Evolutionary conservation across 2,329 filamentous ascomycete species (phyloP).

Genomic region (Lecanicillium sp.): DNA sequence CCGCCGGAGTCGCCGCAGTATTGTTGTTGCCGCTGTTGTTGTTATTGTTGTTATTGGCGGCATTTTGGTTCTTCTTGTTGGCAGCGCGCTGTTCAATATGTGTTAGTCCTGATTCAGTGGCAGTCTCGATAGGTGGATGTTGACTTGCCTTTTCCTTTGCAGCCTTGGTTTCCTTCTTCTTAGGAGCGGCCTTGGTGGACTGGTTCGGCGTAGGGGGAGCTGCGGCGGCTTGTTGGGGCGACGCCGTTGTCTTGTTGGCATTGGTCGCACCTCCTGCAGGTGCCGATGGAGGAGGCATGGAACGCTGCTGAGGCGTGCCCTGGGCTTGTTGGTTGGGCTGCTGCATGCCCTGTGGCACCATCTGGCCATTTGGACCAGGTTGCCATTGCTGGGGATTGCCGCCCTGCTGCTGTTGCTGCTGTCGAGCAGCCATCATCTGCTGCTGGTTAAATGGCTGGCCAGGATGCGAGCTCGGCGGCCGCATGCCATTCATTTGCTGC

Average conservation of each 20-base stretch:
- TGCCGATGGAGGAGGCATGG: constrained; percentile 60
- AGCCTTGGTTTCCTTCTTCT: constrained; percentile 65
- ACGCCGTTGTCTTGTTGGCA: constrained; percentile 46
- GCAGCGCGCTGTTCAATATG: constrained; percentile 34
- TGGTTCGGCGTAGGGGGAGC: constrained; percentile 73
- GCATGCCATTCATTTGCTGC: constrained; percentile 57
- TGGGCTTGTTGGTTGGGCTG: constrained; percentile 39
- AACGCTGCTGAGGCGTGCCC: constrained; percentile 63
- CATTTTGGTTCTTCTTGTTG: constrained; percentile 49
- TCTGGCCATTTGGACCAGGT: constrained; percentile 31
- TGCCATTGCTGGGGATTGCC: constrained; percentile 30
- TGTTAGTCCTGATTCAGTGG: constrained; percentile 6
- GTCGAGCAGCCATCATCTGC: constrained; percentile 48
- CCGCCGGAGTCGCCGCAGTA: constrained; percentile 46
- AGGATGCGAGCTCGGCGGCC: constrained; percentile 61
- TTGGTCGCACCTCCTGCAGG: constrained; percentile 33
- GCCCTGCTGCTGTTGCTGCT: constrained; percentile 24
- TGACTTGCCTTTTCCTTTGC: constrained; percentile 58
- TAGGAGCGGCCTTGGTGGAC: constrained; percentile 62
- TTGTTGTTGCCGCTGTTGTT: constrained; percentile 25
- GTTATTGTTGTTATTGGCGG: constrained; percentile 22
- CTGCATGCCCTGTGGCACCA: constrained; percentile 30
- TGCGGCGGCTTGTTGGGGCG: constrained; percentile 53
- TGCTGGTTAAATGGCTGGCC: constrained; percentile 46
- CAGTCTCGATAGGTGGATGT: not conserved